These are phyloP conservation scores for Diaporthe ampelina DNA, from an alignment of 2,329 filamentous ascomycete species.

Conservation along the genomic window DNA sequence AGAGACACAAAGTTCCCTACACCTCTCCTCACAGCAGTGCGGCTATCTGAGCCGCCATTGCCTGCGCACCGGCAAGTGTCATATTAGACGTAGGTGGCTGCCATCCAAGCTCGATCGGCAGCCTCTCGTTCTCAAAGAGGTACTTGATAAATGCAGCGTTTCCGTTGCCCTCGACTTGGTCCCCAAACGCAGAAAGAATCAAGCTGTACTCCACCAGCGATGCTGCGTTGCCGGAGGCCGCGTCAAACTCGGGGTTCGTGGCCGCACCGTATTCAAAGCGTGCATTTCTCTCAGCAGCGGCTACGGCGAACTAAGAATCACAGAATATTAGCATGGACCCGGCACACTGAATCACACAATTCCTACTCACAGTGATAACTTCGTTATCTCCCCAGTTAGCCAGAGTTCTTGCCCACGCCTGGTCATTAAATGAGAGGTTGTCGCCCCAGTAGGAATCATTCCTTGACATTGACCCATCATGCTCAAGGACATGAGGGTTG, in stretches of 20 bases:
- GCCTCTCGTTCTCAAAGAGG: slow-evolving; percentile 32
- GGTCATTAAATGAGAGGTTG: slow-evolving; percentile 26
- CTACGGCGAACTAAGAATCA: slow-evolving; percentile 2
- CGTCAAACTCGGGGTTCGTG: slow-evolving; percentile 33
- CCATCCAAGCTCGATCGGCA: slow-evolving; percentile 44
- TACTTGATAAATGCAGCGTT: slow-evolving; percentile 33
- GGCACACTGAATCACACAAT: not conserved
- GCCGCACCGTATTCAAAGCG: slow-evolving; percentile 20
- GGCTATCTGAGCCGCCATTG: slow-evolving; percentile 30
- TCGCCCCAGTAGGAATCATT: slow-evolving; percentile 37
- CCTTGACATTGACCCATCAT: slow-evolving; percentile 29
- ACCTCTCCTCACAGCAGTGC: not conserved
- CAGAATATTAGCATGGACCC: not conserved
- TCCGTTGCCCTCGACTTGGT: slow-evolving; percentile 12
- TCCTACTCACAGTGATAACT: slow-evolving; percentile 17
- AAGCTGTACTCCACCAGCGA: slow-evolving; percentile 32
- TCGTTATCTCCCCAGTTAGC: slow-evolving; percentile 27
- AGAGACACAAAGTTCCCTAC: not conserved
- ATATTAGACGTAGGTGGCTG: slow-evolving; percentile 42
- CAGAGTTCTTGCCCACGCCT: slow-evolving; percentile 34
- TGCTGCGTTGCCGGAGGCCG: not conserved
- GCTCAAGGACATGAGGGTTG: slow-evolving; percentile 26
- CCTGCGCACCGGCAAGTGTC: slow-evolving; percentile 33
- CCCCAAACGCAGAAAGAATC: slow-evolving; percentile 35
- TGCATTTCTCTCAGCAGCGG: slow-evolving; percentile 19